Base-by-base conservation (phyloP, 1,284 basidiomycete genomes). In the Trametes polyzona region DNA sequence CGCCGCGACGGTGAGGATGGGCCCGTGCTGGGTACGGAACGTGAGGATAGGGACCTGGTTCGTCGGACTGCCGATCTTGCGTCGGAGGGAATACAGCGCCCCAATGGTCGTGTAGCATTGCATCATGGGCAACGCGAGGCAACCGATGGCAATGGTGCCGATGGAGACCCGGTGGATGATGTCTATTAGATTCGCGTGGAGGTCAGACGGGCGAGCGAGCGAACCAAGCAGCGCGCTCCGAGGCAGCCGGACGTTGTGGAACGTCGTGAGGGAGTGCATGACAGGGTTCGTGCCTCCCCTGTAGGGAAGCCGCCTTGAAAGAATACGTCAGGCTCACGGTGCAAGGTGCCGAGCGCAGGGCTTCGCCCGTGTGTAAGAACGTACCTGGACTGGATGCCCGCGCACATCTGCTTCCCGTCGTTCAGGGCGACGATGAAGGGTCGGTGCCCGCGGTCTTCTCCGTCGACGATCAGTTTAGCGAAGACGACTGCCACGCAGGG, bases 1-100 rank as follows among this genome's bases (percentile, higher is more conserved):
- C 2, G 80, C 74, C 0, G 78, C 41, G 1, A 74, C 75, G 5
- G 69, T 69, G 11, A 81, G 57, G 24, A 82, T 72, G 1, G 81
- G 81, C 11, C 69, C 68, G 43, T 81, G 73, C 59, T 83, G 81
- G 0, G 81, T 83, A 14, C 74, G 69, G 71, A 82, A 82, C 9
- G 67, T 64, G 24, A 81, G 71, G 56, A 83, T 77, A 0, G 81
- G 76, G 7, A 52, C 51, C 23, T 49, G 66, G 3, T 58, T 49
- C 2, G 66, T 55, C 3, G 62, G 48, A 62, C 67, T 7, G 17
- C 66, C 70, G 24, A 80, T 73, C 14, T 58, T 67, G 1, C 80
- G 71, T 21, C 79, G 72, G 29, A 72, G 61, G 58, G 77, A 78
- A 67, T 82, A 82, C 50, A 67, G 14, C 61, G 66, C 71, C 0